Evolutionary conservation across 2,329 filamentous ascomycete species (phyloP), one percentile per base, ranked within the genome.

Genomic region (Zymoseptoria passerinii): DNA sequence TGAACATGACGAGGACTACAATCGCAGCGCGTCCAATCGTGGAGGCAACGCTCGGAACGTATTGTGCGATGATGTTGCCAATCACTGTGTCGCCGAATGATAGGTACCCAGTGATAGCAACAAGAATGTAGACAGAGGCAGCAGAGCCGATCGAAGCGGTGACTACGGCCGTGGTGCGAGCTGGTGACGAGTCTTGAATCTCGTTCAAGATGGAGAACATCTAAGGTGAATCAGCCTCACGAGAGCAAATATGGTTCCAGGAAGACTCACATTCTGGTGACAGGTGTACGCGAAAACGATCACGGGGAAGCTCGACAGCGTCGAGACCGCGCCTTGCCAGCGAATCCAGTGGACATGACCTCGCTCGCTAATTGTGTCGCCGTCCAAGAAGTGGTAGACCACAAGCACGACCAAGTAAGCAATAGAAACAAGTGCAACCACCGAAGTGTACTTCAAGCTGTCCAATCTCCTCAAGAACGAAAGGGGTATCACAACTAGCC

Each of bases 121-220:
- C 92, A 2, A 97, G 79, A 35, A 95, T 82, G 71, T 99, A 99
- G 20, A 96, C 86, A 18, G 80, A 81, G 10, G 89, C 89, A n/a
- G 92, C 90, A 28, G 88, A 87, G 19, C 94, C 94, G 66, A 96
- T 96, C 67, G 91, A 95, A 3, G 87, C 82, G 20, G 81, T 79
- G 10, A 97, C 85, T 8, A 99, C 92, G 16, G 83, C 82, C 0
- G 90, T 87, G 7, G 92, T 87, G 62, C 87, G 87, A 68, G 79
- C 81, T 19, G 90, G 90, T 2, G 89, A 89, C 73, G 91, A 90
- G 71, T 96, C 86, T 59, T 84, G 81, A 65, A 99, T 90, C 75
- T 99, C 94, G 69, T 99, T 99, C 50, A 99, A 77, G 65, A 99
- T 95, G 9, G 92, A 96, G 73, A 99, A 99, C 94, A 99, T 99